phyloP scores from a whole-genome alignment of 2,329 filamentous ascomycete genomes.

The Trichoderma atroviride region DNA sequence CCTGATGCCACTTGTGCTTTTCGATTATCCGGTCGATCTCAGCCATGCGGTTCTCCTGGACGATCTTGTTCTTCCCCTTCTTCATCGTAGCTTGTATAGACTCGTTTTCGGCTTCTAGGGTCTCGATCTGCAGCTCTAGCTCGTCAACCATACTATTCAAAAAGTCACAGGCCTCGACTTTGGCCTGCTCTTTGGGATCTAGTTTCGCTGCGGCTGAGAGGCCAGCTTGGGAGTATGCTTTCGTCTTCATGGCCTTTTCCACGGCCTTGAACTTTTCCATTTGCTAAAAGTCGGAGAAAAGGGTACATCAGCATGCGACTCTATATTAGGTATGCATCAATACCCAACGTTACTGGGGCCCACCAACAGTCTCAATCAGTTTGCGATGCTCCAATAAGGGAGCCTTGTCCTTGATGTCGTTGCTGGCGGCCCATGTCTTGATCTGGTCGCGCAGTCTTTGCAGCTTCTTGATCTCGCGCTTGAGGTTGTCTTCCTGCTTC shows the following conservation, averaged over 20 bases:
- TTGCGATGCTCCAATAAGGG: slow-evolving; percentile 91
- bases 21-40: slow-evolving; percentile 85
- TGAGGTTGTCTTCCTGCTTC: slow-evolving; percentile 96
- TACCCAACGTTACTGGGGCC: slow-evolving; percentile 24
- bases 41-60: slow-evolving; percentile 84
- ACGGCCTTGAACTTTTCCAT: slow-evolving; percentile 99
- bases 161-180: slow-evolving; percentile 85
- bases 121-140: slow-evolving; percentile 90
- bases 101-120: slow-evolving; percentile 87
- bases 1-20: slow-evolving; percentile 94
- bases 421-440: slow-evolving; percentile 98
- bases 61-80: slow-evolving; percentile 86
- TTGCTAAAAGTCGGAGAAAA: slow-evolving; percentile 60
- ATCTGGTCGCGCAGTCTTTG: slow-evolving; percentile 97
- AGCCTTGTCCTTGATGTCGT: slow-evolving; percentile 99
- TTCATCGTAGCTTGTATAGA: slow-evolving; percentile 85
- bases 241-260: slow-evolving; percentile 99
- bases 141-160: slow-evolving; percentile 86
- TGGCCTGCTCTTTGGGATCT: slow-evolving; percentile 97
- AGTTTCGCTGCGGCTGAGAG: slow-evolving; percentile 88
- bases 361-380: slow-evolving; percentile 90
- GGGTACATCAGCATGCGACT: slow-evolving; percentile 17
- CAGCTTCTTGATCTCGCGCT: slow-evolving; percentile 99
- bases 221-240: slow-evolving; percentile 98
- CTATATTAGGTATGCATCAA: slow-evolving; percentile 19